Base-by-base conservation (phyloP, 192 early-diverging fungal species). In the Gaertneriomyces semiglobifer region DNA sequence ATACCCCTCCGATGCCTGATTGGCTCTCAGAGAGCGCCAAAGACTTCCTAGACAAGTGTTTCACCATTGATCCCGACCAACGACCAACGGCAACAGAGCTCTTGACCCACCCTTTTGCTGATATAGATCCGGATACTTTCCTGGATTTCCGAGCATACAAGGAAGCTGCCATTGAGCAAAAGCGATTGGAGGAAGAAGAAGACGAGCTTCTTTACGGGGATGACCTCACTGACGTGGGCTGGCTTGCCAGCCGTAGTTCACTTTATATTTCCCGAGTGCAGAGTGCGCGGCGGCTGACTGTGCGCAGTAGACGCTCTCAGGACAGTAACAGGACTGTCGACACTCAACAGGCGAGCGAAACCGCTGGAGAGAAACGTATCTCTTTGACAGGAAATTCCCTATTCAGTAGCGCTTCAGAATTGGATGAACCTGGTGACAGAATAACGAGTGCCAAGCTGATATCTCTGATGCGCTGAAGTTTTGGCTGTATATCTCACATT, bases 1-100 rank as follows among this genome's bases (percentile, higher is more conserved):
- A 89, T 60, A 79, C 85, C 18, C 93, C 96, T 20, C 88, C 89
- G n/a, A 84, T 94, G 42, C 92, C 91, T 16, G 84, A 88, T 43
- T 74, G 80, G 38, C 72, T 93, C 40, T 85, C 88, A 10, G 76
- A 82, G n/a, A 79, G 88, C 2, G 90, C 85, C 3, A 68, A 84
- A 52, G 84, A 89, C 40, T 95, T 96, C 65, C 77, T 94, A 60
- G 76, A 77, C 7, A 60, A 74, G 40, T 93, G 92, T 64, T 94
- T 98, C 79, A 81, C 76, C 19, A 86, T 87, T 20, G 86, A 94
- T 59, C 92, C 93, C 1, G 85, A 86, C 33, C 59, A 78, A 6
- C 81, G 96, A 43, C 90, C 91, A 60, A 85, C 92, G 0, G 96
- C 95, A 1, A 56, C 77, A 4, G 71, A 90, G 63, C 73, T 95